Evolutionary conservation across 1,139 yeast genomes (phyloP).

Genomic region (Diutina pseudorugosa): DNA sequence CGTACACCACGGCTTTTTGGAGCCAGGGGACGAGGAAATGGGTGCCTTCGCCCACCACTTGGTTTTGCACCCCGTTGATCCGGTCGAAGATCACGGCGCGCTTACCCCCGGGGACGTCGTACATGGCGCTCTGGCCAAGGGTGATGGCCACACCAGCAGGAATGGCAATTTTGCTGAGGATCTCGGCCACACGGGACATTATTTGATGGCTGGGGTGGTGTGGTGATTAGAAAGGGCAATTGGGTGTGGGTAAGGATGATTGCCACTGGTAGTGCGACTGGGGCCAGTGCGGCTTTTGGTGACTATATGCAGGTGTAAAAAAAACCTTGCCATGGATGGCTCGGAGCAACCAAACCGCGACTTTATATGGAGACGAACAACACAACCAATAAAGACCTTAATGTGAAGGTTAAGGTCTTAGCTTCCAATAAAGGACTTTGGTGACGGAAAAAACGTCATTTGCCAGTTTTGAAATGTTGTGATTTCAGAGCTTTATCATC

Average conservation of each 20-base stretch:
- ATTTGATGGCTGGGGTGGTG: background rate
- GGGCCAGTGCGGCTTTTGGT: background rate
- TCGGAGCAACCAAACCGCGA: too few relatives aligned
- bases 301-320: background rate
- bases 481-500: too few relatives aligned
- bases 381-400: too few relatives aligned
- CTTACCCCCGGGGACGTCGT: constrained; percentile 92
- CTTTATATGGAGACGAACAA: too few relatives aligned
- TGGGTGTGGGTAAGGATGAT: background rate
- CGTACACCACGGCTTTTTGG: constrained; percentile 80
- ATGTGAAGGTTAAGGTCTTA: too few relatives aligned
- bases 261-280: background rate
- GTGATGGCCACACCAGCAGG: constrained; percentile 61
- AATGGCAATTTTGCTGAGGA: constrained; percentile 41
- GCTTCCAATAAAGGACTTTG: too few relatives aligned
- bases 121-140: constrained; percentile 61
- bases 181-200: constrained; percentile 23
- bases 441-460: too few relatives aligned
- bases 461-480: too few relatives aligned
- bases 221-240: background rate
- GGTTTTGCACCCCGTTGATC: constrained; percentile 73
- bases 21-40: constrained; percentile 95
- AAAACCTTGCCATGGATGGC: too few relatives aligned
- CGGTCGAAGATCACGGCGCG: constrained; percentile 95
- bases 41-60: constrained; percentile 91